Base-by-base conservation (phyloP, 1,284 basidiomycete species). In the Cryptococcus sp. region DNA sequence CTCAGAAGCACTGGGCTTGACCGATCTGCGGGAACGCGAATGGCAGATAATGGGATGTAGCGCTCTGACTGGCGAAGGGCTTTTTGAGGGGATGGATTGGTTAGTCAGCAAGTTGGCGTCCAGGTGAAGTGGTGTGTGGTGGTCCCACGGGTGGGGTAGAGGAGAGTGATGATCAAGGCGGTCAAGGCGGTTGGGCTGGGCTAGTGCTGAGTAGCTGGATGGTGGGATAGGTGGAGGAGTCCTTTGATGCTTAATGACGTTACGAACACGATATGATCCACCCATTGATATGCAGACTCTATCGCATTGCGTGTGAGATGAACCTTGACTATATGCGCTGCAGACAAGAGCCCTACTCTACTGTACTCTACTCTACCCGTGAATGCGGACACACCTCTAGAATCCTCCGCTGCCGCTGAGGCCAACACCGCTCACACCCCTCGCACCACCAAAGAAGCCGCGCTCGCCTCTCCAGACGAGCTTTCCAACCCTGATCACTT, bases 401-500 rank as follows among this genome's bases (percentile, higher is more conserved):
- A 69, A 69, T 8, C 67, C 62, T 10, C 70, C 61, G 51, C 59
- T 64, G 19, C 66, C 70, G 49, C 74, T 75, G 51, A 77, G 60
- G 0, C 75, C 75, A 6, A 77, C 75, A 53, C 72, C 66, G 11
- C 57, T 52, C n/a, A 27, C 35, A 5, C 59, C 54, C 38, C 47
- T 31, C 47, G 40, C 22, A 17, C 62, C 57, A 31, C 59, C 54
- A 49, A 57, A 50, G 25, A 74, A 57, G 8, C 65, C 61, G 23
- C 68, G 66, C 56, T 74, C 72, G 25, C 70, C 70, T 27, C 67
- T 61, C 68, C 71, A 77, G 71, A 78, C 80, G 4, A 79, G 72
- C 55, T 80, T 71, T 82, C 88, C 90, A 17, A 84, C 82, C 52
- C 87, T 83, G 19, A 96, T 80, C 16, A 92, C 84, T 61, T 93